A percentile compares a stretch with the other conserved stretches of the same genome.
These are phyloP conservation scores for Xylariaceae sp. DNA, from an alignment of 2,329 filamentous ascomycete genomes.

Conservation along the genomic window DNA sequence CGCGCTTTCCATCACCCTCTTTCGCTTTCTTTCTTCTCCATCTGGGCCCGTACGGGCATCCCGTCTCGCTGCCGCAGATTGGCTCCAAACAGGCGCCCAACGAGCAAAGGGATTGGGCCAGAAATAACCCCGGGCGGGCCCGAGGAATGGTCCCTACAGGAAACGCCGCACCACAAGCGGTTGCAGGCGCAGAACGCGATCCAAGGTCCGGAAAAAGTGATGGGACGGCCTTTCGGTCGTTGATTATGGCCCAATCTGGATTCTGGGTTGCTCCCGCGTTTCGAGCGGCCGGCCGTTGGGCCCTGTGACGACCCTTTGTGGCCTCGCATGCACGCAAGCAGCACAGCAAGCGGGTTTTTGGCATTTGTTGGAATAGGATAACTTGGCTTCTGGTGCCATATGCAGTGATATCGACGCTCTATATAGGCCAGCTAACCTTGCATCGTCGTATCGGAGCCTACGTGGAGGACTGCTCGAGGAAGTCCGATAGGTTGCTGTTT, in stretches of 20 bases:
- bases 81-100: background rate
- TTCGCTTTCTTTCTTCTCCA: background rate
- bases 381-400: background rate
- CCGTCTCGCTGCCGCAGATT: background rate
- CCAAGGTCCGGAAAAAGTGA: slow-evolving; percentile 1
- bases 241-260: background rate
- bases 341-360: slow-evolving; percentile 1
- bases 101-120: background rate
- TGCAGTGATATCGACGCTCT: background rate
- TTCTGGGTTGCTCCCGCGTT: background rate
- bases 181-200: slow-evolving; percentile 2
- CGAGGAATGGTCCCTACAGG: background rate
- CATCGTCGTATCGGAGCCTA: slow-evolving; percentile 1
- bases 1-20: background rate
- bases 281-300: slow-evolving; percentile 2
- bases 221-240: background rate
- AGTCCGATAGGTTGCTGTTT: background rate
- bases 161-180: background rate
- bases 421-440: slow-evolving; percentile 5
- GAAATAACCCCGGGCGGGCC: background rate
- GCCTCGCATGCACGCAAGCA: slow-evolving; percentile 3
- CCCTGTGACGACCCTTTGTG: slow-evolving; percentile 2
- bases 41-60: too few relatives aligned
- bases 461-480: background rate
- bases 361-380: slow-evolving; percentile 2